Conservation (phyloP, 2,329 filamentous ascomycete species). For the Trichoderma sp. region DNA sequence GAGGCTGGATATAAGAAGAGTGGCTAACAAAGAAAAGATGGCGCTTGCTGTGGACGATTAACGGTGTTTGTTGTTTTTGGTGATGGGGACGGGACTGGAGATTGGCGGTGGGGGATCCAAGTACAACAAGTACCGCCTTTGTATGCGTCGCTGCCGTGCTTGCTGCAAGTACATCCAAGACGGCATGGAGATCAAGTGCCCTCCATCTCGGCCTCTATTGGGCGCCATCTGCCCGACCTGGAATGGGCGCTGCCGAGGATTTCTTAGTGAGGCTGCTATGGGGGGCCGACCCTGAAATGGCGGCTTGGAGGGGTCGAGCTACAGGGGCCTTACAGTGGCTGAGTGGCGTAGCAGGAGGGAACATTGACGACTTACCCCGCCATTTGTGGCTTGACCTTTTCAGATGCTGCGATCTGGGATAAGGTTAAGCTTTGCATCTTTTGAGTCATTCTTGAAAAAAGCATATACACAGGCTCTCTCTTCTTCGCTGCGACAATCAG, state of each 20-base stretch:
- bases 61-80: background rate
- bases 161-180: background rate
- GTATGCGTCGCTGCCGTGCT: constrained; percentile 3
- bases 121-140: background rate
- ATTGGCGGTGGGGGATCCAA: constrained; percentile 23
- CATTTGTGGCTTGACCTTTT: background rate
- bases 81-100: background rate
- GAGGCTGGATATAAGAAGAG: background rate
- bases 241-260: background rate
- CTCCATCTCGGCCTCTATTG: constrained; percentile 14
- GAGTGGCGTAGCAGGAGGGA: background rate
- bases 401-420: background rate
- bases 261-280: background rate
- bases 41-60: background rate
- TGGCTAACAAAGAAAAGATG: background rate
- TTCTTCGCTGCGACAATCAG: background rate
- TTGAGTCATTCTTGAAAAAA: background rate
- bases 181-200: background rate
- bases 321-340: background rate
- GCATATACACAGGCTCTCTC: background rate
- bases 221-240: background rate
- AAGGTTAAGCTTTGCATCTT: background rate
- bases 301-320: background rate
- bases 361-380: background rate
- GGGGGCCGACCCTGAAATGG: background rate